Evolutionary conservation across 2,329 filamentous ascomycete genomes (phyloP).

Genomic region (Beauveria rudraprayagi): DNA sequence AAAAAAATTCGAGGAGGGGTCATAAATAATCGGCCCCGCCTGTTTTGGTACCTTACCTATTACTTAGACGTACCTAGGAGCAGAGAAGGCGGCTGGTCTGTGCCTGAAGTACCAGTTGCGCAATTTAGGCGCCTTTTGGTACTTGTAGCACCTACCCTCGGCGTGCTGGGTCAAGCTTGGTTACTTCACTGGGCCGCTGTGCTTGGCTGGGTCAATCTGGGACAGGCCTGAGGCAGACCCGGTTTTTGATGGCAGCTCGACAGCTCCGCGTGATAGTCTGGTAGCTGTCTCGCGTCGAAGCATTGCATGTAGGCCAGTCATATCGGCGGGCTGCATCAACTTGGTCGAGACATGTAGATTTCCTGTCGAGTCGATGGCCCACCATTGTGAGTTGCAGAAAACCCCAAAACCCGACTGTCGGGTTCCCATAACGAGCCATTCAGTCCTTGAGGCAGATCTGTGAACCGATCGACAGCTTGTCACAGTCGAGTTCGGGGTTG

Average conservation of each 20-base stretch:
- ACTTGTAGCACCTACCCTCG: neutral
- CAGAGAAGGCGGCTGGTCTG: neutral
- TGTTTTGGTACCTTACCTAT: conserved; percentile 4
- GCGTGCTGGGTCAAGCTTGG: too few relatives aligned
- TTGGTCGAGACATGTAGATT: too few relatives aligned
- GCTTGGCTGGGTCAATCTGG: too few relatives aligned
- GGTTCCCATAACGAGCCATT: neutral
- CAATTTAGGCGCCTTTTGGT: neutral
- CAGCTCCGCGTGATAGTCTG: too few relatives aligned
- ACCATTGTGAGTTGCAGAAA: neutral
- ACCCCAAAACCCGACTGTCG: neutral
- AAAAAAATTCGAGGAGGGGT: conserved; percentile 12
- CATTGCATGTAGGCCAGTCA: too few relatives aligned
- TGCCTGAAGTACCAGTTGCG: neutral
- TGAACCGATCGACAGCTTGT: conserved; percentile 32
- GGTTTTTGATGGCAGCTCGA: too few relatives aligned
- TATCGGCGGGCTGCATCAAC: too few relatives aligned
- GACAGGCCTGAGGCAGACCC: too few relatives aligned
- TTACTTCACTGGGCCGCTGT: too few relatives aligned
- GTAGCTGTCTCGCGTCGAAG: too few relatives aligned
- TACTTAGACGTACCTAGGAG: neutral
- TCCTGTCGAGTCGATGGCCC: too few relatives aligned
- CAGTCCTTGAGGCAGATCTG: conserved; percentile 36
- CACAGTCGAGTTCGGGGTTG: conserved; percentile 41
- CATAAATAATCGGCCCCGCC: conserved; percentile 9